Conservation (phyloP, 1,284 basidiomycete genomes). For the Gymnopus androsaceus region DNA sequence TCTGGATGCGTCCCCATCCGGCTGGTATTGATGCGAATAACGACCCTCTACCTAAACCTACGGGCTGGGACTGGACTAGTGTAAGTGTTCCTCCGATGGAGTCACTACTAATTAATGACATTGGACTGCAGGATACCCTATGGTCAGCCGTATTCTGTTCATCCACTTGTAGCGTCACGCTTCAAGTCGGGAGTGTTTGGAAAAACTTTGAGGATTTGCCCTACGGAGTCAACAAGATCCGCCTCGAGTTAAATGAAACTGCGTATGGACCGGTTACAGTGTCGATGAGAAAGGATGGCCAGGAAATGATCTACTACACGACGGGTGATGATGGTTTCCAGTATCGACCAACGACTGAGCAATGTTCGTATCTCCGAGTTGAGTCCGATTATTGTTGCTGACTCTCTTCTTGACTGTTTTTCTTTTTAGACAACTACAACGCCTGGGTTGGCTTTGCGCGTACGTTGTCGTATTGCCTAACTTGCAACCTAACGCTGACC, state of each 20-base stretch:
- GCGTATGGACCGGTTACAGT: slow-evolving; percentile 3
- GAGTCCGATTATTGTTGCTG: background rate
- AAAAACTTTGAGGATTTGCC: slow-evolving; percentile 33
- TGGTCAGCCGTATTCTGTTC: slow-evolving; percentile 55
- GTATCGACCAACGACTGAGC: background rate
- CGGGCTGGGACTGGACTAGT: slow-evolving; percentile 43
- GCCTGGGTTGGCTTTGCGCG: slow-evolving; percentile 15
- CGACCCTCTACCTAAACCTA: slow-evolving; percentile 39
- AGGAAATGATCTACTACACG: slow-evolving; percentile 5
- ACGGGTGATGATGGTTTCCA: slow-evolving; percentile 9
- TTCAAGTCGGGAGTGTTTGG: slow-evolving; percentile 38
- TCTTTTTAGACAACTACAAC: slow-evolving; percentile 15
- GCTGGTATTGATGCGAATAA: slow-evolving; percentile 40
- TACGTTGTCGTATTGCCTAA: no score
- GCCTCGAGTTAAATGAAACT: slow-evolving; percentile 2
- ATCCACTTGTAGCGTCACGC: slow-evolving; percentile 48
- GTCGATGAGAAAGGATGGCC: slow-evolving; percentile 2
- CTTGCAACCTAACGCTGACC: no score
- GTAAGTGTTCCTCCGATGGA: slow-evolving; percentile 23
- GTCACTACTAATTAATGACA: background rate
- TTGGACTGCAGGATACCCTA: slow-evolving; percentile 39
- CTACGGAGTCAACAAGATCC: slow-evolving; percentile 40
- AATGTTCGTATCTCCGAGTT: background rate
- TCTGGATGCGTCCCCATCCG: slow-evolving; percentile 66
- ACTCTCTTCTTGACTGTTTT: background rate